Conservation (phyloP, 257 asterid genomes). For the Solanum medicagineum region DNA sequence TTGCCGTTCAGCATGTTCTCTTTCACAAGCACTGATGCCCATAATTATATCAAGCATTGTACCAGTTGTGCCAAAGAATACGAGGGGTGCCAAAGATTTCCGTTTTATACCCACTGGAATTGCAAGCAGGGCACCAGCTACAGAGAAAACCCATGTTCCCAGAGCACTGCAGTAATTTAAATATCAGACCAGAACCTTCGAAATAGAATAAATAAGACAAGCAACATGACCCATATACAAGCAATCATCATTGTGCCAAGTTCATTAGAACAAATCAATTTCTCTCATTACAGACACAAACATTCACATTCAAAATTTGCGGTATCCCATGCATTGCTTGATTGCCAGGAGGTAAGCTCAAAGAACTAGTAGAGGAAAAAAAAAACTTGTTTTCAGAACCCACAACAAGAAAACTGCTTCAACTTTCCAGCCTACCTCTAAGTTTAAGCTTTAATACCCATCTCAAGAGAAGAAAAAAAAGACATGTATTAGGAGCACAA, state of each 20-base stretch:
- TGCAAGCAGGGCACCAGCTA: conserved; percentile 82
- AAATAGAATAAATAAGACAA: not conserved
- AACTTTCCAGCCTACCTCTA: not conserved
- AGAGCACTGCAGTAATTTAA: conserved; percentile 45
- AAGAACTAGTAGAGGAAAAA: not conserved
- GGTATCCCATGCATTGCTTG: not conserved
- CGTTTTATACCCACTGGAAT: conserved; percentile 91
- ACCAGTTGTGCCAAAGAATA: conserved; percentile 92
- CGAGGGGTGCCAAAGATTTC: conserved; percentile 79
- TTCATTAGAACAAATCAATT: not conserved
- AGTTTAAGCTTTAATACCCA: not conserved
- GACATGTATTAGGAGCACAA: not conserved
- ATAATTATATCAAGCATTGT: conserved; percentile 92
- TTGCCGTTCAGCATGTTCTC: conserved; percentile 87
- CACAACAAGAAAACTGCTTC: not conserved
- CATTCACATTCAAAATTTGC: not conserved
- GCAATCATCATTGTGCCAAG: not conserved
- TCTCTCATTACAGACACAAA: not conserved
- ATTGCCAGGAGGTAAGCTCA: not conserved
- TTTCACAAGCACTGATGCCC: conserved; percentile 89
- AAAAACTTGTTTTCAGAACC: not conserved
- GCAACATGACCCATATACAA: not conserved
- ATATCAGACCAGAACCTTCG: not conserved
- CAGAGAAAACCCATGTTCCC: conserved; percentile 96
- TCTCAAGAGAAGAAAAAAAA: not conserved